Evolutionary conservation across 2,329 filamentous ascomycete genomes (phyloP).

Genomic region (Proliferodiscus dingleyae): DNA sequence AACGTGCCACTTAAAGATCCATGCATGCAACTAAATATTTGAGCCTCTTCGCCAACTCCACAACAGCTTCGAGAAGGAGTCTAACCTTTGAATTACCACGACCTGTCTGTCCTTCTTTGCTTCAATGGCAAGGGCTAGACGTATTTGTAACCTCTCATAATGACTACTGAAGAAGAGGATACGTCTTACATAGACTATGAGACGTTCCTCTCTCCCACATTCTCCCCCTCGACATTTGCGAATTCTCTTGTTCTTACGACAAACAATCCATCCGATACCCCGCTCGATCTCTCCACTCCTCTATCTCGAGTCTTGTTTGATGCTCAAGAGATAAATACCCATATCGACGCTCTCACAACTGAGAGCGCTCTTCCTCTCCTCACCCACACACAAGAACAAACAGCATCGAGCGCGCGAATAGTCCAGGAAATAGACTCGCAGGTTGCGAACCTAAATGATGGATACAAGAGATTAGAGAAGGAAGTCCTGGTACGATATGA

Average conservation of each 20-base stretch:
- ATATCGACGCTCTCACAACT: constrained; percentile 86
- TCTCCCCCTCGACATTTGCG: constrained; percentile 77
- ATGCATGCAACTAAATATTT: not conserved
- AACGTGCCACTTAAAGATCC: constrained; percentile 1
- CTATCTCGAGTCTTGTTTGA: constrained; percentile 93
- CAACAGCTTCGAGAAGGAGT: not conserved
- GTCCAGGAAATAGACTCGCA: constrained; percentile 36
- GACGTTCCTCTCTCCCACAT: constrained; percentile 76
- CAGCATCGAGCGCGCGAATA: constrained; percentile 65
- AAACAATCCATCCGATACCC: constrained; percentile 86
- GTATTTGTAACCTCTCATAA: constrained; percentile 12
- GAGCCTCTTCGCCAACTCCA: not conserved
- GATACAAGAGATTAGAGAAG: constrained; percentile 78
- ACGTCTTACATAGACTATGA: constrained; percentile 95
- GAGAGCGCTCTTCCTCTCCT: constrained; percentile 78
- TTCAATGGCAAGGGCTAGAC: constrained; percentile 10
- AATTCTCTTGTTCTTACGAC: constrained; percentile 84
- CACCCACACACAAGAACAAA: constrained; percentile 69
- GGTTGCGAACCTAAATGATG: constrained; percentile 51
- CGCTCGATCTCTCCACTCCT: constrained; percentile 89
- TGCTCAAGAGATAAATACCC: constrained; percentile 92
- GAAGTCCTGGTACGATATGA: constrained; percentile 84
- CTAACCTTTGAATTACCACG: not conserved
- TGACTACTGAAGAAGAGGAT: constrained; percentile 43
- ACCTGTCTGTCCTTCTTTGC: not conserved